Evolutionary conservation across 495 filamentous ascomycete genomes (phyloP).

Genomic region (Hypoxylon fragiforme): DNA sequence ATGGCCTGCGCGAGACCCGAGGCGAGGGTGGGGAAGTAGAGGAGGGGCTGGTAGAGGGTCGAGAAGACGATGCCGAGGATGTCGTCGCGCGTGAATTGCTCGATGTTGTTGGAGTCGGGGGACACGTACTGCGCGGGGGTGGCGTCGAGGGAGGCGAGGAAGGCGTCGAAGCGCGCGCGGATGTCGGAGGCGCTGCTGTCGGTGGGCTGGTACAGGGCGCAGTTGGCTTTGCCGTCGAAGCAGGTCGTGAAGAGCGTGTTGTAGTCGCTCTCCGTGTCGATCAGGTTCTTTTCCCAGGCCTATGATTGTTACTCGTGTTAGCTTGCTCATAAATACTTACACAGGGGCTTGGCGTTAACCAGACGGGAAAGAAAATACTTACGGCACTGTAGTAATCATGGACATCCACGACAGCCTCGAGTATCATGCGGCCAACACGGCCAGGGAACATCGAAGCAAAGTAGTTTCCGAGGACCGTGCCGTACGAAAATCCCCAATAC

Average conservation of each 20-base stretch:
- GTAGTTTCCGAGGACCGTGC: constrained; percentile 59
- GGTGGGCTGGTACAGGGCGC: constrained; percentile 52
- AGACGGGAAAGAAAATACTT: background rate
- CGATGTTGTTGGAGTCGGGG: constrained; percentile 40
- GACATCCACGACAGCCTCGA: constrained; percentile 44
- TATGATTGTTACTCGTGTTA: constrained; percentile 16
- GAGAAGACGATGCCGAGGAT: constrained; percentile 40
- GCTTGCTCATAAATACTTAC: too few relatives aligned
- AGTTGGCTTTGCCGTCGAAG: constrained; percentile 45
- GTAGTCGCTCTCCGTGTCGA: constrained; percentile 55
- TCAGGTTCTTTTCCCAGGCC: constrained; percentile 47
- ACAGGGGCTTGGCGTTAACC: background rate
- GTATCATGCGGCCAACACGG: constrained; percentile 44
- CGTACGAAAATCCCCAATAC: constrained; percentile 68
- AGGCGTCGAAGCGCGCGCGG: constrained; percentile 43
- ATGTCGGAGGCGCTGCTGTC: constrained; percentile 54
- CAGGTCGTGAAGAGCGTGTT: constrained; percentile 54
- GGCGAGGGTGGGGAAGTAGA: constrained; percentile 28
- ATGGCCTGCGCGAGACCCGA: constrained; percentile 44
- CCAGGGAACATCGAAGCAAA: constrained; percentile 51
- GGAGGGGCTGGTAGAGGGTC: constrained; percentile 22
- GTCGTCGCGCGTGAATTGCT: constrained; percentile 47
- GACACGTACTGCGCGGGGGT: constrained; percentile 25
- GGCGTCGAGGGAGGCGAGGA: constrained; percentile 22
- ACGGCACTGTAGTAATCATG: constrained; percentile 37